Base-by-base conservation (phyloP, 768 basidiomycete species). In the Xerocomellus dryophilus region DNA sequence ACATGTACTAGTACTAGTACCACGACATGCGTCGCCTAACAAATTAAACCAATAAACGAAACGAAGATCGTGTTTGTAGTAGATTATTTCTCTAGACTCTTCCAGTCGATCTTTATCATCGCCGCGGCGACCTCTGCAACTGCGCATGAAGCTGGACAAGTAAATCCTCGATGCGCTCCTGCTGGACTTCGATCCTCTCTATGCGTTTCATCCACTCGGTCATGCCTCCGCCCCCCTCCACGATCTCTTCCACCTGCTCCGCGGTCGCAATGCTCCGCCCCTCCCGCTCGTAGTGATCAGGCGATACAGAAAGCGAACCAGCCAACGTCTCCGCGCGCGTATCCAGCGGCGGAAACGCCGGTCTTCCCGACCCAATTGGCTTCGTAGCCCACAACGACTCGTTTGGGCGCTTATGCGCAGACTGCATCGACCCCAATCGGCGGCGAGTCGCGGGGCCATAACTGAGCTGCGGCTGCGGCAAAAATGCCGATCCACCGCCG, bases 131-230 rank as follows among this genome's bases (percentile, higher is more conserved):
- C 6, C 46, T 9, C 38, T 54, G 61, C 29, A 68, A 20, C 27
- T 32, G 57, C 1, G 55, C 55, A 12, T 59, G 57, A 40, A 77
- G 61, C 43, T 72, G 68, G 21, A 73, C 43, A 39, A 82, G 69
- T 47, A 82, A 49, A 1, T 73, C 72, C 61, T 81, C 80, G 35
- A 81, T 81, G 50, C 80, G 69, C 54, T 73, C 63, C 62, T 82
- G 81, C 47, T 70, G 61, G 53, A 66, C 66, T 53, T 81, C 80
- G 25, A 81, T 74, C 31, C 58, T 51, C 11, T 71, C 70, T 51
- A 82, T 61, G 45, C 74, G 66, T 54, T 65, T 66, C 46, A 65
- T 64, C 63, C 72, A 66, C 32, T 60, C 66, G 5, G 59, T 5
- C 58, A 61, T 59, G 20, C 71, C 63, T 31, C 56, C 68, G 20